These are phyloP conservation scores for Furcasterigmium furcatum DNA, from an alignment of 2,329 filamentous ascomycete species.

Conservation along the genomic window DNA sequence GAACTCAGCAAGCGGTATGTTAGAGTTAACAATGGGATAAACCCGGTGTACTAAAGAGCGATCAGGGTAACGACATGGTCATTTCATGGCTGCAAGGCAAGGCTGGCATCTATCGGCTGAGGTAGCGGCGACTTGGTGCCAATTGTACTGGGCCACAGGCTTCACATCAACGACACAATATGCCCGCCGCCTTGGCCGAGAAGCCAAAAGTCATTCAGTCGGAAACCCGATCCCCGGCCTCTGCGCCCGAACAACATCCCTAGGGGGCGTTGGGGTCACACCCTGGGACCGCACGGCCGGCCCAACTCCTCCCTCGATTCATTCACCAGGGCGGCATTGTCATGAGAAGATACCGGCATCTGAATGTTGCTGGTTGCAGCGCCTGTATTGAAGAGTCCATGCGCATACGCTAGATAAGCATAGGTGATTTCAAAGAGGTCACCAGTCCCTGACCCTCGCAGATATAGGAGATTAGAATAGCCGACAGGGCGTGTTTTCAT, in stretches of 20 bases:
- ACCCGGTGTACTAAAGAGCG: conserved; percentile 1
- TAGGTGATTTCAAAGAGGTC: neutral
- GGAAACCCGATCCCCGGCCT: too few species aligned
- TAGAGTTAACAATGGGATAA: conserved; percentile 1
- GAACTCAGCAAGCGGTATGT: neutral
- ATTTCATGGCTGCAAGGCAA: neutral
- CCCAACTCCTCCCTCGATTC: too few species aligned
- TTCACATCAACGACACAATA: neutral
- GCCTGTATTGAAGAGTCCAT: neutral
- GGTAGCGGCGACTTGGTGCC: neutral
- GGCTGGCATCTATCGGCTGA: neutral
- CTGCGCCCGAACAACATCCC: too few species aligned
- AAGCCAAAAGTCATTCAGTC: too few species aligned
- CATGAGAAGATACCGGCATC: neutral
- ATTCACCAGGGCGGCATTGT: neutral
- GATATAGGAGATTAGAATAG: neutral
- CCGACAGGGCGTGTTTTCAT: neutral
- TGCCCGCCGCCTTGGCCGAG: too few species aligned
- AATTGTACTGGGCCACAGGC: too few species aligned
- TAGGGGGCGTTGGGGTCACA: too few species aligned
- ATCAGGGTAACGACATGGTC: neutral
- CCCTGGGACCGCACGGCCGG: too few species aligned
- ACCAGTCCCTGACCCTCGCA: neutral
- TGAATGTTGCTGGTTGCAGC: neutral
- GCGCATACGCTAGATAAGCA: conserved; percentile 1